phyloP scores from a whole-genome alignment of 2,329 filamentous ascomycete genomes.

The Alternaria sp. region DNA sequence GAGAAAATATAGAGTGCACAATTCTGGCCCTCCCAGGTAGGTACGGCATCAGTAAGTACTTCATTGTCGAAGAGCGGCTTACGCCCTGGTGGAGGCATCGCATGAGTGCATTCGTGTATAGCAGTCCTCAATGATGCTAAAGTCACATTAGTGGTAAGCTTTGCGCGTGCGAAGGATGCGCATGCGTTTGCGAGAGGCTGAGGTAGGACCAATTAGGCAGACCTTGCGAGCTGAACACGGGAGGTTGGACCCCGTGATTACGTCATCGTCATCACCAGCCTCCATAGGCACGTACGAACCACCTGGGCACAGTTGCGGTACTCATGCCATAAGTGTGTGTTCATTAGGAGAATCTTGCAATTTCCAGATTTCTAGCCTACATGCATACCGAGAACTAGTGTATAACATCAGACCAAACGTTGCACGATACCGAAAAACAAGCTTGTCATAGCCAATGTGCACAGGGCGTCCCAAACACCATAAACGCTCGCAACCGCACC shows the following conservation, averaged over 20 bases:
- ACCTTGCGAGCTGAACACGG: background rate
- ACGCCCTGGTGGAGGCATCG: background rate
- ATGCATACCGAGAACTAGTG: background rate
- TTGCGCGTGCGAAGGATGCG: background rate
- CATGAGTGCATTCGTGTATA: background rate
- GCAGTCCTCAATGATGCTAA: background rate
- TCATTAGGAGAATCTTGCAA: background rate
- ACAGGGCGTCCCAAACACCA: background rate
- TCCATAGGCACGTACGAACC: background rate
- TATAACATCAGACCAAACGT: background rate
- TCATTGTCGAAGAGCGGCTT: background rate
- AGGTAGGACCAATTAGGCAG: background rate
- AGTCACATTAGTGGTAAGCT: background rate
- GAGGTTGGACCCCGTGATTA: background rate
- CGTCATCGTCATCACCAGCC: background rate
- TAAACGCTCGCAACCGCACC: background rate
- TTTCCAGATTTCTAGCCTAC: background rate
- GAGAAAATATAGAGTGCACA: background rate
- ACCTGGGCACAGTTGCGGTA: background rate
- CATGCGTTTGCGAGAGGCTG: background rate
- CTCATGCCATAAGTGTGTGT: fast-evolving
- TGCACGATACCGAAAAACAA: background rate
- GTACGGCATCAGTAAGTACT: background rate
- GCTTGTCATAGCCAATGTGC: background rate
- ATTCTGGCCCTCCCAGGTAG: background rate